Evolutionary conservation across 768 basidiomycete genomes (phyloP).

Genomic region (Termitomyces sp.): DNA sequence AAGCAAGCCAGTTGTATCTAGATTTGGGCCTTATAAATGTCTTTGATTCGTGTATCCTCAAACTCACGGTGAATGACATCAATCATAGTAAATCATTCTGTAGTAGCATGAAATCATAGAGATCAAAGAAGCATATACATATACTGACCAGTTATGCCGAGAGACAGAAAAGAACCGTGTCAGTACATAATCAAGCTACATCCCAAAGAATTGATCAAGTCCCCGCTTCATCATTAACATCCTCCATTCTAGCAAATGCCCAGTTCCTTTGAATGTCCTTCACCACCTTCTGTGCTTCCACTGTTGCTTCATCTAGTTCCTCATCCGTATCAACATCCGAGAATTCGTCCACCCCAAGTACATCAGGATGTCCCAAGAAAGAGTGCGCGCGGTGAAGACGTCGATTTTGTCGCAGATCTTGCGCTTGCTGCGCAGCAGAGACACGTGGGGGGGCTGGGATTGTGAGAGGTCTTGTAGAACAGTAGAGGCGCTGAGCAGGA

Average conservation of each 20-base stretch:
- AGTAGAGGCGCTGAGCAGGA: background rate
- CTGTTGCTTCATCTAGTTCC: slow-evolving; percentile 11
- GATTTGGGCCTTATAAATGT: no score
- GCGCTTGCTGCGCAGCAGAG: background rate
- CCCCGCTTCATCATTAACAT: background rate
- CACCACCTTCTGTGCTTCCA: slow-evolving; percentile 12
- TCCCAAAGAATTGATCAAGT: background rate
- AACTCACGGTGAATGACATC: background rate
- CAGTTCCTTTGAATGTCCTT: slow-evolving; percentile 4
- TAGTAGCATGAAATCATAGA: background rate
- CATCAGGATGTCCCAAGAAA: slow-evolving; percentile 12
- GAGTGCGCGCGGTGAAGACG: slow-evolving; percentile 13
- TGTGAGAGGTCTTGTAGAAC: slow-evolving; percentile 2
- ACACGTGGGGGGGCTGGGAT: slow-evolving; percentile 1
- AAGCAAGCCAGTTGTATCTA: no score
- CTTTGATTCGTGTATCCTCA: no score
- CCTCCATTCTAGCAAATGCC: slow-evolving; percentile 7
- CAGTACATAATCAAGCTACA: background rate
- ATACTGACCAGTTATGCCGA: background rate
- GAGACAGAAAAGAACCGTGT: background rate
- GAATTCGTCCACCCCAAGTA: slow-evolving; percentile 1
- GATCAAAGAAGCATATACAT: background rate
- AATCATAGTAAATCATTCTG: background rate
- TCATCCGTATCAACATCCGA: slow-evolving; percentile 6
- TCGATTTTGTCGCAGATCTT: background rate